These are phyloP conservation scores for Talaromyces funiculosus DNA, from an alignment of 2,329 filamentous ascomycete species.

Conservation along the genomic window DNA sequence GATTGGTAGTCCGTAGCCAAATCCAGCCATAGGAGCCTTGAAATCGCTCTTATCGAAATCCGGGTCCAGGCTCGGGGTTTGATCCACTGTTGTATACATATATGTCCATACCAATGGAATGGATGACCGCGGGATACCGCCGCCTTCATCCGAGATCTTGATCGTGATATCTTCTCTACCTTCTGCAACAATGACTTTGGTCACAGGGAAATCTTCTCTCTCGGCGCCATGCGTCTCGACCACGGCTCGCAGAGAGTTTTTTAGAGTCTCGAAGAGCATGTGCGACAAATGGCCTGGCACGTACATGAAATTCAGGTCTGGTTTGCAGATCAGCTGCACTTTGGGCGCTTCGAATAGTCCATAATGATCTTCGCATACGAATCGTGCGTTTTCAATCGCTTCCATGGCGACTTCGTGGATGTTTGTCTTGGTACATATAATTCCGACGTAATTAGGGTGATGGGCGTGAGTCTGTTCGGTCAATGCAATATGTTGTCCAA, in stretches of 20 bases:
- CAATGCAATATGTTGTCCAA: slow-evolving; percentile 95
- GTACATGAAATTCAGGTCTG: slow-evolving; percentile 97
- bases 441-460: slow-evolving; percentile 92
- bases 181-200: slow-evolving; percentile 95
- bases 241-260: slow-evolving; percentile 94
- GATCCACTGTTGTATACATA: slow-evolving; percentile 98
- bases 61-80: slow-evolving; percentile 88
- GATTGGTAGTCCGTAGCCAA: slow-evolving; percentile 95
- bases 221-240: slow-evolving; percentile 93
- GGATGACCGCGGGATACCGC: slow-evolving; percentile 84
- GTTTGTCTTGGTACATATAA: slow-evolving; percentile 98
- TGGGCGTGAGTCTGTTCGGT: slow-evolving; percentile 86
- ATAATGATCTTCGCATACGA: slow-evolving; percentile 98
- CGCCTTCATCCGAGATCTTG: slow-evolving; percentile 95
- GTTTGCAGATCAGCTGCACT: slow-evolving; percentile 91
- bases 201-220: slow-evolving; percentile 92
- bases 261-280: slow-evolving; percentile 98
- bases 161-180: slow-evolving; percentile 98
- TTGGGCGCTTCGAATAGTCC: slow-evolving; percentile 95
- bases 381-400: slow-evolving; percentile 97
- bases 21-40: slow-evolving; percentile 98
- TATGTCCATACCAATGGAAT: slow-evolving; percentile 99
- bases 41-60: slow-evolving; percentile 99
- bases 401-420: slow-evolving; percentile 91
- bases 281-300: slow-evolving; percentile 97